Conservation (phyloP, 2,329 filamentous ascomycete species). For the Raffaelea albimanens region DNA sequence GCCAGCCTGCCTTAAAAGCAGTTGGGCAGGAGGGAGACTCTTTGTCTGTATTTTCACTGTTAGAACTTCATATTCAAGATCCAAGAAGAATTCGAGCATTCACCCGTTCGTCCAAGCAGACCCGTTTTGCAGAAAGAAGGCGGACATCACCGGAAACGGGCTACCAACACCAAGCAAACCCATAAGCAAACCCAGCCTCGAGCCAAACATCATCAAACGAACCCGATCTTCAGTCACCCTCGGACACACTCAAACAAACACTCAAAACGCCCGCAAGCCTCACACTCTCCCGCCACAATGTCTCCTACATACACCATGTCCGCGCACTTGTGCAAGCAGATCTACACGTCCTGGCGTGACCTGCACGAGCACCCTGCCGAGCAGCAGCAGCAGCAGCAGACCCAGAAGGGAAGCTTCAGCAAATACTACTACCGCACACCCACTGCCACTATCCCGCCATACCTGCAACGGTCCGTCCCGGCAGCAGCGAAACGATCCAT, state of each 20-base stretch:
- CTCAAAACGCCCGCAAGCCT: too few relatives aligned
- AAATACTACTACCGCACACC: background rate
- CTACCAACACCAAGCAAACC: too few relatives aligned
- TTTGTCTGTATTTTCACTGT: too few relatives aligned
- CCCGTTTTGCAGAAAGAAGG: too few relatives aligned
- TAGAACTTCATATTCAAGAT: too few relatives aligned
- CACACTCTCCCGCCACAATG: constrained; percentile 26
- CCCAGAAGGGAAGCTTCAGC: background rate
- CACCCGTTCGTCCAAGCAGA: too few relatives aligned
- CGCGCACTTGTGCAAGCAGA: constrained; percentile 50
- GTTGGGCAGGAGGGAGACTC: too few relatives aligned
- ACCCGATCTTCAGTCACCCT: background rate
- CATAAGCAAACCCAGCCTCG: constrained; percentile 3
- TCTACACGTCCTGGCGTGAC: constrained; percentile 50
- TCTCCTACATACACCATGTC: constrained; percentile 53
- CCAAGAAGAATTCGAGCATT: too few relatives aligned
- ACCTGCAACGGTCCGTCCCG: constrained; percentile 14
- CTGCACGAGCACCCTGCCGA: constrained; percentile 29
- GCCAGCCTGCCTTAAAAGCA: too few relatives aligned
- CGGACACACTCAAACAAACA: too few relatives aligned
- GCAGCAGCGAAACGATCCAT: constrained; percentile 36
- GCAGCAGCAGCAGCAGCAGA: constrained; percentile 14
- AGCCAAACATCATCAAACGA: background rate
- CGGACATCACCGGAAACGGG: too few relatives aligned
- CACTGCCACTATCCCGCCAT: background rate